phyloP scores from a whole-genome alignment of 1,139 yeast species.

The Candida freyschussii region DNA sequence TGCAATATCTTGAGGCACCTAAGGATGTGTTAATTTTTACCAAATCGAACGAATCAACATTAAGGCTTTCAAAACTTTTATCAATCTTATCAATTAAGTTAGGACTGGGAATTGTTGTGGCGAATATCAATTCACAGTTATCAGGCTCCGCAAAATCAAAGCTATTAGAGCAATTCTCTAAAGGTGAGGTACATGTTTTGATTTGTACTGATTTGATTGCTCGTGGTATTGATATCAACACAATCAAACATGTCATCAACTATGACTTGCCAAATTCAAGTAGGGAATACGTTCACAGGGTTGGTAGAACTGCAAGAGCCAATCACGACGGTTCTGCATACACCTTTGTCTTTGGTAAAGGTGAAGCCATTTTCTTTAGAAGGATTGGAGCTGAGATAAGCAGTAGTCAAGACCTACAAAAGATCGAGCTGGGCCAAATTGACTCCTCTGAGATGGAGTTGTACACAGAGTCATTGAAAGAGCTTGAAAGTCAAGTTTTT shows the following conservation, averaged over 20 bases:
- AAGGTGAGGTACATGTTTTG: conserved; percentile 47
- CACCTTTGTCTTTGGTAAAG: conserved; percentile 65
- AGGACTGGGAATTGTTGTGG: conserved; percentile 19
- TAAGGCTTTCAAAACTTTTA: conserved; percentile 64
- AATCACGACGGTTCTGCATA: conserved; percentile 70
- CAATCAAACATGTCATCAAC: conserved; percentile 73
- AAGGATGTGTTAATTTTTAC: conserved; percentile 60
- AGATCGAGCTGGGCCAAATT: conserved; percentile 18
- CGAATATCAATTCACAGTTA: conserved; percentile 33
- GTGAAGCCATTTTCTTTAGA: conserved; percentile 65
- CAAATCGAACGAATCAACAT: conserved; percentile 81
- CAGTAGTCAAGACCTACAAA: conserved; percentile 23
- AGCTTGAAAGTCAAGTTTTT: conserved; percentile 39
- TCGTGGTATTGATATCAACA: conserved; percentile 82
- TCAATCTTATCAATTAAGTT: conserved; percentile 37
- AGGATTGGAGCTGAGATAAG: conserved; percentile 39
- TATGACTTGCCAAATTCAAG: conserved; percentile 88
- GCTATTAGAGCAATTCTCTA: conserved; percentile 52
- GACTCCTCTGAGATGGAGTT: conserved; percentile 14
- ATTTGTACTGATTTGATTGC: conserved; percentile 92
- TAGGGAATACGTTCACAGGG: conserved; percentile 90
- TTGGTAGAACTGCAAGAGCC: conserved; percentile 97
- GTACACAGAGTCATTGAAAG: conserved; percentile 41
- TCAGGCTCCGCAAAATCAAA: conserved; percentile 42
- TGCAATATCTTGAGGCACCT: conserved; percentile 31